Percentiles rank a stretch among this genome's conserved stretches.
Evolutionary conservation across 345 rosid species (phyloP).

Genomic region (Bruguiera sexangula): DNA sequence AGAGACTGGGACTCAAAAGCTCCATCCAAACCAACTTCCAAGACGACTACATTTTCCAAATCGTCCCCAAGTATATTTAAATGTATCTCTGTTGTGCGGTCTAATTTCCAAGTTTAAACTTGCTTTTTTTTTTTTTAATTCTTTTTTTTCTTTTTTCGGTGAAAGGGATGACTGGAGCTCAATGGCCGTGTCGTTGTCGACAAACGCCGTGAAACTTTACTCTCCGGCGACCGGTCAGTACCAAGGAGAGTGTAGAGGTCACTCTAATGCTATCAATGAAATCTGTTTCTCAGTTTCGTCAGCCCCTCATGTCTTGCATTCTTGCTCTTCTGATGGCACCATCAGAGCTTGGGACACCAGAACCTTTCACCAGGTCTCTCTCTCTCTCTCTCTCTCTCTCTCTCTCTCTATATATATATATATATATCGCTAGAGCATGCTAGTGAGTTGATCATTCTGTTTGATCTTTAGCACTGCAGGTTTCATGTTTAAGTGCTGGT

Average conservation of each 20-base stretch:
- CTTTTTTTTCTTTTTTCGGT: background rate
- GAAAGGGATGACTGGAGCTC: conserved; percentile 75
- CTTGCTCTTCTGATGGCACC: conserved; percentile 93
- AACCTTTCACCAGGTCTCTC: conserved; percentile 59
- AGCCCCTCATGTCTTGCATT: conserved; percentile 62
- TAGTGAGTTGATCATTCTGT: background rate
- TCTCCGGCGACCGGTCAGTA: conserved; percentile 82
- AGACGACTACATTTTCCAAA: conserved; percentile 83
- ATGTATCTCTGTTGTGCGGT: background rate
- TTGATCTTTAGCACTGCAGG: conserved; percentile 38
- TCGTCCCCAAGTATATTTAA: conserved; percentile 56
- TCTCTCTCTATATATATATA: background rate
- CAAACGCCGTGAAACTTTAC: conserved; percentile 70
- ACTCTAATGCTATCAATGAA: conserved; percentile 57
- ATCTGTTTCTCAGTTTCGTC: conserved; percentile 61
- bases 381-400: background rate
- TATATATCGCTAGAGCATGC: too few relatives aligned
- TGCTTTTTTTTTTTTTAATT: background rate
- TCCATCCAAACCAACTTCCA: conserved; percentile 84
- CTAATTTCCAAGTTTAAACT: background rate
- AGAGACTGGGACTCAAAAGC: conserved; percentile 62
- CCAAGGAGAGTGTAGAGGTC: conserved; percentile 82
- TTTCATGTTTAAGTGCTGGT: conserved; percentile 49
- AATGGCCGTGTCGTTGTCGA: conserved; percentile 89
- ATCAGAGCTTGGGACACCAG: conserved; percentile 88